Evolutionary conservation across 139 green algal species (phyloP).

Genomic region (Desmodesmus armatus): DNA sequence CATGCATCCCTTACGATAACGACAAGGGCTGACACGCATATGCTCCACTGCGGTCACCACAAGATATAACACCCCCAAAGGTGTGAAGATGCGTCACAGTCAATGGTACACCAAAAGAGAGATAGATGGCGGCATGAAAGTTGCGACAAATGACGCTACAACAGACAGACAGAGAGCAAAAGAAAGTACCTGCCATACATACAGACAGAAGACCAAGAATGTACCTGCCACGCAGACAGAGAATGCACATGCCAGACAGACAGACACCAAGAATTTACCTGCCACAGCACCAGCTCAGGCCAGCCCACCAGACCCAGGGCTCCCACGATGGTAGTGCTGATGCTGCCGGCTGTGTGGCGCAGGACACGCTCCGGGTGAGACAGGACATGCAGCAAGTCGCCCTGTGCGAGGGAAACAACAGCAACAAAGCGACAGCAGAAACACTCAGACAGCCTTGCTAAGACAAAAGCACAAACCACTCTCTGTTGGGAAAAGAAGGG

Average conservation of each 20-base stretch:
- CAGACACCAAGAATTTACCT: too few relatives aligned
- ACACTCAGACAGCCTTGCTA: background rate
- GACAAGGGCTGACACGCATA: too few relatives aligned
- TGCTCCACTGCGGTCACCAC: too few relatives aligned
- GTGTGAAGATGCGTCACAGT: too few relatives aligned
- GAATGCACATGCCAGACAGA: slow-evolving; percentile 58
- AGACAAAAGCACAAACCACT: background rate
- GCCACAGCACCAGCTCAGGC: slow-evolving; percentile 81
- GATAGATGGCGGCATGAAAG: too few relatives aligned
- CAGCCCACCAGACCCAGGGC: slow-evolving; percentile 71
- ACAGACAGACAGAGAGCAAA: too few relatives aligned
- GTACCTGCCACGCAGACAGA: background rate
- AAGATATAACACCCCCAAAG: too few relatives aligned
- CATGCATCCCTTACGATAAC: too few relatives aligned
- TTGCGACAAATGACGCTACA: too few relatives aligned
- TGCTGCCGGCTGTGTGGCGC: slow-evolving; percentile 87
- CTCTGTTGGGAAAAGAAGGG: background rate
- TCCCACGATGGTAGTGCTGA: slow-evolving; percentile 67
- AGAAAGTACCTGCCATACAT: too few relatives aligned
- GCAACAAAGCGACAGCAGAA: background rate
- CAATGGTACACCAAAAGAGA: too few relatives aligned
- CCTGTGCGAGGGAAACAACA: slow-evolving; percentile 43
- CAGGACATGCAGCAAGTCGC: slow-evolving; percentile 79
- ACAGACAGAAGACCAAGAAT: too few relatives aligned
- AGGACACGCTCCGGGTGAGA: slow-evolving; percentile 68